These are phyloP conservation scores for Cyclocybe cylindracea DNA, from an alignment of 768 basidiomycete genomes.

Conservation along the genomic window DNA sequence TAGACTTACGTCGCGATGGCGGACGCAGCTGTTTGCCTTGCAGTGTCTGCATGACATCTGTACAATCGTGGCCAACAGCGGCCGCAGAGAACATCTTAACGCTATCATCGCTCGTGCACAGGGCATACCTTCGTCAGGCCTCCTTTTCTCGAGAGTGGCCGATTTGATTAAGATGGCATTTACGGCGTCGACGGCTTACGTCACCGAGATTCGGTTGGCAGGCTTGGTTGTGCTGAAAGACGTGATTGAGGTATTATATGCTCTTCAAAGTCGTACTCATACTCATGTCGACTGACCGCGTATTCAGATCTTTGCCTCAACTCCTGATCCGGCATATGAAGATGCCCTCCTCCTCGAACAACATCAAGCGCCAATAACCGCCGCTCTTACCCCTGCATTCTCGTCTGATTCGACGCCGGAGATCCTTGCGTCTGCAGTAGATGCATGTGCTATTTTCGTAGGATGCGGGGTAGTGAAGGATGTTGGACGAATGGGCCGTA, in stretches of 20 bases:
- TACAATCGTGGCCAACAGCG: constrained; percentile 67
- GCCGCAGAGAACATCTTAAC: constrained; percentile 83
- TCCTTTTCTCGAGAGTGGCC: constrained; percentile 83
- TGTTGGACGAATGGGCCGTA: constrained; percentile 88
- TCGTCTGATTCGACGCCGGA: constrained; percentile 95
- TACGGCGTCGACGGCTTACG: constrained; percentile 94
- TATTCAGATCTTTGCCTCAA: constrained; percentile 77
- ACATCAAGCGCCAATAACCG: constrained; percentile 97
- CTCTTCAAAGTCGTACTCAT: background rate
- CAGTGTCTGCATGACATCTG: constrained; percentile 92
- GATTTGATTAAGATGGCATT: constrained; percentile 99
- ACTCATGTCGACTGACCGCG: constrained; percentile 4
- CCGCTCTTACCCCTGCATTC: constrained; percentile 95
- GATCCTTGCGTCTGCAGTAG: constrained; percentile 88
- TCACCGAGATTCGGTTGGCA: constrained; percentile 91
- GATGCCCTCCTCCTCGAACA: constrained; percentile 91
- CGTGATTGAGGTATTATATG: constrained; percentile 75
- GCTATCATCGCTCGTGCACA: constrained; percentile 64
- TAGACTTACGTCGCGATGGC: constrained; percentile 80
- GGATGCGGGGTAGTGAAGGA: constrained; percentile 95
- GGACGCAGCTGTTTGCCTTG: constrained; percentile 94
- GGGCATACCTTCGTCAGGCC: constrained; percentile 54
- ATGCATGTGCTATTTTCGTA: constrained; percentile 93
- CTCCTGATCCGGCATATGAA: constrained; percentile 92
- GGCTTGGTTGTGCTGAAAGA: constrained; percentile 88